Percentiles rank a stretch among this genome's conserved stretches.
Conservation (phyloP, 2,329 filamentous ascomycete genomes). For the Macrophomina phaseolina region DNA sequence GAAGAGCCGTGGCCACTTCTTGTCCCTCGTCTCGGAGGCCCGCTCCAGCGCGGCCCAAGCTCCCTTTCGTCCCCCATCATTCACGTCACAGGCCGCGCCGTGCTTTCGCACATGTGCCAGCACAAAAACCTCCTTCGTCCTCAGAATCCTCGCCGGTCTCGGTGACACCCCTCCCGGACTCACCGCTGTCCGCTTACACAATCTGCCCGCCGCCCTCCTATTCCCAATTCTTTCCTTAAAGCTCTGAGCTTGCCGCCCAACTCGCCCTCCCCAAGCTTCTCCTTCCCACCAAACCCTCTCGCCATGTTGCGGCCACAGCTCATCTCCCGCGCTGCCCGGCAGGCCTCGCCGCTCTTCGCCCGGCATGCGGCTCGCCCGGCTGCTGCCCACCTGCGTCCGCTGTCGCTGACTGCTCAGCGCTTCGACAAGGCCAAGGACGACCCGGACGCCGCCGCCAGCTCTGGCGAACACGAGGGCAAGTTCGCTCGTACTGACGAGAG, state of each 20-base stretch:
- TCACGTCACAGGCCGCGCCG: not conserved
- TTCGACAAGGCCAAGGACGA: constrained; percentile 39
- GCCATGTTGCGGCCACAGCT: constrained; percentile 44
- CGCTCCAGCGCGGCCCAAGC: constrained; percentile 3
- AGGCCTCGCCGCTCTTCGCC: constrained; percentile 37
- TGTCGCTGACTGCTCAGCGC: constrained; percentile 38
- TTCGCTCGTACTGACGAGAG: constrained; percentile 81
- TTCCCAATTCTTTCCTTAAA: not conserved
- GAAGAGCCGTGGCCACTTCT: not conserved
- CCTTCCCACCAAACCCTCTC: not conserved
- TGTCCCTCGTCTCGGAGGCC: not conserved
- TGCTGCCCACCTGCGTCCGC: constrained; percentile 32
- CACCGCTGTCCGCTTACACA: constrained; percentile 14
- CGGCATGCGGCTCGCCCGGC: constrained; percentile 38
- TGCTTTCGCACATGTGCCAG: constrained; percentile 19
- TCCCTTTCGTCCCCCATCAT: constrained; percentile 10
- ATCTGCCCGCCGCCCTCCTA: not conserved
- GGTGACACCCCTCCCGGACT: constrained; percentile 7
- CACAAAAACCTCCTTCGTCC: constrained; percentile 21
- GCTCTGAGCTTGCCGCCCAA: constrained; percentile 1
- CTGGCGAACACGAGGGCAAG: constrained; percentile 64
- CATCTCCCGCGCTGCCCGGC: constrained; percentile 33
- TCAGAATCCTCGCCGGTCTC: constrained; percentile 10
- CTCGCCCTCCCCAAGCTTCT: constrained; percentile 23
- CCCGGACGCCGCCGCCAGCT: constrained; percentile 43